Percentiles rank a stretch among this genome's conserved stretches.
phyloP scores from a whole-genome alignment of 345 rosid genomes.

The Euphorbia lathyris region DNA sequence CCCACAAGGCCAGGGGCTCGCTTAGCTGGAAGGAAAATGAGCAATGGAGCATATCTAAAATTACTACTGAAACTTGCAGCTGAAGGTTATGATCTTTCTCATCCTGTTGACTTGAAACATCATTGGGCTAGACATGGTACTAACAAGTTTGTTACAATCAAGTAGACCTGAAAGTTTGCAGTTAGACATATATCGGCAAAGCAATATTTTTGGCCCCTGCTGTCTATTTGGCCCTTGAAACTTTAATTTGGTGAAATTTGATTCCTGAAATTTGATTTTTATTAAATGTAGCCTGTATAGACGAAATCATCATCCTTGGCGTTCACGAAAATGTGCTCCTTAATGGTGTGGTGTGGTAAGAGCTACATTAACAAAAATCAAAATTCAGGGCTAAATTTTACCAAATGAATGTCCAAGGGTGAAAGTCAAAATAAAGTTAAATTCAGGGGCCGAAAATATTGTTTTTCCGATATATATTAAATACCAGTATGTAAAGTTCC shows the following conservation, averaged over 20 bases:
- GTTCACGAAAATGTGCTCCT: too few relatives aligned
- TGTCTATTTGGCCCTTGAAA: background rate
- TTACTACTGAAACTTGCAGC: slow-evolving; percentile 51
- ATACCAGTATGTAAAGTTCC: slow-evolving; percentile 8
- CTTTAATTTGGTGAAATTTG: background rate
- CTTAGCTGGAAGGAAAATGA: slow-evolving; percentile 75
- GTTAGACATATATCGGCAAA: background rate
- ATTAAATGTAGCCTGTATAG: background rate
- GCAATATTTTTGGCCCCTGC: background rate
- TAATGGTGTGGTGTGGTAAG: too few relatives aligned
- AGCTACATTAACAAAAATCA: too few relatives aligned
- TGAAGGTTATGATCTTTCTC: slow-evolving; percentile 54
- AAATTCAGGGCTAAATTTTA: too few relatives aligned
- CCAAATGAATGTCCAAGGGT: background rate
- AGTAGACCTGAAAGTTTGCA: slow-evolving; percentile 26
- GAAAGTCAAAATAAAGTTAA: too few relatives aligned
- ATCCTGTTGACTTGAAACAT: slow-evolving; percentile 55
- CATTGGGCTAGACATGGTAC: slow-evolving; percentile 78
- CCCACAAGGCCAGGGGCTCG: slow-evolving; percentile 52
- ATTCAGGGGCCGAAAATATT: background rate
- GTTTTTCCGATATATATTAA: background rate
- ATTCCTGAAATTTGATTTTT: background rate
- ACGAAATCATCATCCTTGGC: too few relatives aligned
- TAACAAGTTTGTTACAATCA: slow-evolving; percentile 67
- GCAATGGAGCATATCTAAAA: slow-evolving; percentile 60